Conservation (phyloP, 176 grass and related monocot genomes). For the Bolboschoenus planiculmis region DNA sequence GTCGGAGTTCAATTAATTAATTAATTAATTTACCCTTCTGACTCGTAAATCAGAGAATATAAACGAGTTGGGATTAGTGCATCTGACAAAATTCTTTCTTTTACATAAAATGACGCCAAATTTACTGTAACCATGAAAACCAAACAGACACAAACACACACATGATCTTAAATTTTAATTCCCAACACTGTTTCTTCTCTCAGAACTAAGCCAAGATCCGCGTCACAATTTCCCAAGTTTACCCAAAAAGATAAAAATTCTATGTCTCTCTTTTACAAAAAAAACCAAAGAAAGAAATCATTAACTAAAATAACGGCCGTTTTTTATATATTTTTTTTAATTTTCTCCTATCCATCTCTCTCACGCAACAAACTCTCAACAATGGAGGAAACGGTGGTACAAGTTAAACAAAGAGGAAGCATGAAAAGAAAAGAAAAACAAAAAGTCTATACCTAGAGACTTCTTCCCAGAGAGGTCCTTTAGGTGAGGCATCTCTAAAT, state of each 20-base stretch:
- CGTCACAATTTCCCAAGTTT: not conserved
- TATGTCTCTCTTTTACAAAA: not conserved
- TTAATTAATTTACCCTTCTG: not conserved
- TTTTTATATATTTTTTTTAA: conserved; percentile 34
- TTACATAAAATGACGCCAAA: not conserved
- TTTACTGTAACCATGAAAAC: not conserved
- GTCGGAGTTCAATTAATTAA: not conserved
- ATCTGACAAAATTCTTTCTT: conserved; percentile 12
- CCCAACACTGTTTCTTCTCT: not conserved
- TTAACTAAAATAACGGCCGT: conserved; percentile 32
- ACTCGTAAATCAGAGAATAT: conserved; percentile 40
- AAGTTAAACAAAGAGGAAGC: not conserved
- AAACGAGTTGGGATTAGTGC: conserved; percentile 33
- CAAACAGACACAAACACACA: not conserved
- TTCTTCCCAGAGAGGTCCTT: conserved; percentile 84
- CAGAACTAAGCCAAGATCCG: not conserved
- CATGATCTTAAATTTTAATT: conserved; percentile 1
- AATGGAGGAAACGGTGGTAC: conserved; percentile 4
- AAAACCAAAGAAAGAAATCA: not conserved
- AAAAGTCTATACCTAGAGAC: conserved; percentile 77
- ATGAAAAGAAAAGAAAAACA: not conserved
- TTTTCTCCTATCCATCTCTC: conserved; percentile 48
- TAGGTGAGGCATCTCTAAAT: conserved; percentile 94
- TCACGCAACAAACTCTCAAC: conserved; percentile 8
- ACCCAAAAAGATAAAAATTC: not conserved